Base-by-base conservation (phyloP, 257 asterid species). In the Solanum gandarillasii region DNA sequence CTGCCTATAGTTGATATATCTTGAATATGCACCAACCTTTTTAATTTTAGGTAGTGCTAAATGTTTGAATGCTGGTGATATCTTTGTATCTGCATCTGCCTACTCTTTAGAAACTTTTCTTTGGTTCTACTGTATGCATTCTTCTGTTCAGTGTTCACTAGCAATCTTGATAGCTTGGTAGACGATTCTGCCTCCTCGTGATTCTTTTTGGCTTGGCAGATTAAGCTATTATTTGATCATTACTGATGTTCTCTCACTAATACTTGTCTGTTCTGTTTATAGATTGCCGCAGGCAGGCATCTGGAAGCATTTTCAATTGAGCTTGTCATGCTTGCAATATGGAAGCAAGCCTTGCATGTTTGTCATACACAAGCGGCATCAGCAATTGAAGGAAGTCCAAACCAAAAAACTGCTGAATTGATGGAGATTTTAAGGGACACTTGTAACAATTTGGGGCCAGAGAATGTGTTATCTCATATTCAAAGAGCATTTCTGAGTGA, bases 291-390 rank as follows among this genome's bases (percentile, higher is more conserved):
- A 88, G 94, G 93, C 87, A 93, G 87, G 60, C 94, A 92, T 55
- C 91, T 96, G 87, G 98, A 95, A 90, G 98, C 98, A 89, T 96
- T 96, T 87, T 94, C 98, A 43, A 75, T 94, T 88, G 98, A 95
- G 92, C 96, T 96, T 79, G 96, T 95, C 73, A 90, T 91, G 91
- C 98, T 96, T 91, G 98, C 99, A 86, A 92, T 94, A 88, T 94
- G 99, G 99, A 96, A 96, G 93, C 95, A 96, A 90, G 98, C 98
- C 18, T 87, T 96, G 89, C 88, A 92, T 87, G 90, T 95, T 39
- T 95, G 96, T 90, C 96, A 94, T 85, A 90, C 95, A 41, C 94
- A 91, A 89, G 96, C 96, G 25, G 95, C 97, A 78, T 94, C 97
- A 79, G 95, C 96, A 68, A 83, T 90, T 86, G 97, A 95, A 91